Base-by-base conservation (phyloP, 2,329 filamentous ascomycete species). In the Ilyonectria sp. region DNA sequence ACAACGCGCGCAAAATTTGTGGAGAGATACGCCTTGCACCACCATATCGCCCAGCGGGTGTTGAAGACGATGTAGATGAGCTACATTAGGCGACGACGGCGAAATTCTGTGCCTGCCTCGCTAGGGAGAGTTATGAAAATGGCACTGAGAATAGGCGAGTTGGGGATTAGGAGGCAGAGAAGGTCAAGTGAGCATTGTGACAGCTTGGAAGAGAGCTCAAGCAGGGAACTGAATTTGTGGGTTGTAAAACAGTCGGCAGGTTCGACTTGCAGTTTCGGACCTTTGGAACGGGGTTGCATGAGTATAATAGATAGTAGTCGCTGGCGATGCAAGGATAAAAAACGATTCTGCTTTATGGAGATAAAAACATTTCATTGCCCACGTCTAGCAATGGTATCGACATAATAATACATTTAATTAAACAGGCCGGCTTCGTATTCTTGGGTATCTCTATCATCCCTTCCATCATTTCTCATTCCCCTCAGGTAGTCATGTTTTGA, bases 11-110 rank as follows among this genome's bases (percentile, higher is more conserved):
- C 66, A 75, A 69, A 26, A 31, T 71, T 31, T 68, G 69, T 46
- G 67, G 69, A n/a, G 74, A 74, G 8, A 71, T 74, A 54, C 77
- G 78, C 9, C 69, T 79, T 15, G 75, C 70, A 2, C 60, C 68
- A 4, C 68, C 70, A 19, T 76, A 73, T 59, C 76, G 74, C 10
- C 78, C 77, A 13, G 21, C 54, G n/a, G 68, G 71, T 1, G 47
- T 70, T 17, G 66, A 67, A 13, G 70, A 77, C 65, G 79, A 81
- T 19, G 63, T 75, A 21, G 81, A 82, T 46, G 81, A 83, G 68
- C 68, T 82, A 49, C 78, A 79, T 63, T 80, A 68, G 76, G 63
- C 66, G 21, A 59, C 57, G 8, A 31, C 6, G 50, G 31, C 4
- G 1, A 21, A 21, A 46, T 35, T 53, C 3, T 46, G 29, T 54